Evolutionary conservation across 257 asterid species (phyloP), one percentile per base, ranked within the genome.

Genomic region (Fraxinus excelsior): DNA sequence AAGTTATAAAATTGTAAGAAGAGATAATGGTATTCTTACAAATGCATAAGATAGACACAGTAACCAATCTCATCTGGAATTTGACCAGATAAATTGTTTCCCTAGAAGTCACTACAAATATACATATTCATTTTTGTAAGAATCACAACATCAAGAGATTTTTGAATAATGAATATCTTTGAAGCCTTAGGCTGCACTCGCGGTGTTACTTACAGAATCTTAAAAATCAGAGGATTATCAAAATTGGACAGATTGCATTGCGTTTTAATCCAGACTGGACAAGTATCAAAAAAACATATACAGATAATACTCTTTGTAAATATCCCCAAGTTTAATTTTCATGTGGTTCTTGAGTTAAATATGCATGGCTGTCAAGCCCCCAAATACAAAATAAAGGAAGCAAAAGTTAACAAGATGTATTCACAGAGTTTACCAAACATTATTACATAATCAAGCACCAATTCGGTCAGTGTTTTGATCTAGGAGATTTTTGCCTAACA

Each of bases 51-150:
- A 0, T 94, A 88, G 76, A 86, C 80, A 64, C 98, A 96, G 82
- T 88, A 85, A 75, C 97, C 97, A 19, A 96, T 90, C 87, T 96
- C 97, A 67, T 93, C 99, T 0, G 99, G 99, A 71, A 96, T 86
- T 82, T 91, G 98, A 56, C 99, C 97, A 14, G 95, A 89, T 74
- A 96, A 82, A 58, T 89, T 88, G 88, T 96, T 96, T 18, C 97
- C 99, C 75, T 89, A 94, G 70, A 96, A 90, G 75, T 96, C 99
- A 40, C 99, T 96, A 91, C 65, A 69, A 74, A 42, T 5, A 71
- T 13, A 40, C 53, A 49, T 12, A 16, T 6, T 51, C 6, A 8
- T 42, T 23, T 40, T 34, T 13, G 44, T 14, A 18, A 74, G 70
- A 46, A 44, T 6, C 1, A 42, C 56, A 14, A 14, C 56, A 46